Conservation (phyloP, 75 land plant genomes). For the Cunninghamia lanceolata region DNA sequence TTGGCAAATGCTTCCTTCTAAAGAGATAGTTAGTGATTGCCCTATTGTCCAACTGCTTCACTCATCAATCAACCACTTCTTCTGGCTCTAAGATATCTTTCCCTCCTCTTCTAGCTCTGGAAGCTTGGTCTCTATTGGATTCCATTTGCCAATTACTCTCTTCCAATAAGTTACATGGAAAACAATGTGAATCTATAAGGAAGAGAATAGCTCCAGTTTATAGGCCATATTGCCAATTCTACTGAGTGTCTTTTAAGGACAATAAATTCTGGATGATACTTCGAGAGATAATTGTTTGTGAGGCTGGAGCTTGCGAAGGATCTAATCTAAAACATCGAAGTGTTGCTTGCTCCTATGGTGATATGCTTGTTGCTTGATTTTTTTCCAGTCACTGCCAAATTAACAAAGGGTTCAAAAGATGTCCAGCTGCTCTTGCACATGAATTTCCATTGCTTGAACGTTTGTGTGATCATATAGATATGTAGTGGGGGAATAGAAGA, state of each 20-base stretch:
- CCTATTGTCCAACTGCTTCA: background rate
- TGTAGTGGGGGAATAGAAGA: background rate
- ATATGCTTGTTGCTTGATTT: background rate
- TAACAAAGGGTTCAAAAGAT: background rate
- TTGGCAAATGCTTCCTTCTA: background rate
- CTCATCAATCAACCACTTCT: background rate
- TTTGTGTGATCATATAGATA: background rate
- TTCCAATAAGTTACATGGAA: no score
- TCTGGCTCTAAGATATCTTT: background rate
- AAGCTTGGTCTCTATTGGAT: background rate
- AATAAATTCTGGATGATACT: background rate
- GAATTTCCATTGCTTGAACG: background rate
- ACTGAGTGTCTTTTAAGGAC: background rate
- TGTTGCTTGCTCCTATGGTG: background rate
- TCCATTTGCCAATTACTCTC: background rate
- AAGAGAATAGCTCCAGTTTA: no score
- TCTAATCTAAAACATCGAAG: background rate
- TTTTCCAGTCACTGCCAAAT: background rate
- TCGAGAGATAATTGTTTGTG: background rate
- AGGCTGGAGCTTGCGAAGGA: background rate
- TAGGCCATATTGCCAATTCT: background rate
- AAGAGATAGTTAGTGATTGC: background rate
- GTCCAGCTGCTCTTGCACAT: background rate
- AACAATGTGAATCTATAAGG: no score
- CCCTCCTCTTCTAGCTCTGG: background rate